Evolutionary conservation across 2,329 filamentous ascomycete genomes (phyloP).

Genomic region (Apiospora arundinis): DNA sequence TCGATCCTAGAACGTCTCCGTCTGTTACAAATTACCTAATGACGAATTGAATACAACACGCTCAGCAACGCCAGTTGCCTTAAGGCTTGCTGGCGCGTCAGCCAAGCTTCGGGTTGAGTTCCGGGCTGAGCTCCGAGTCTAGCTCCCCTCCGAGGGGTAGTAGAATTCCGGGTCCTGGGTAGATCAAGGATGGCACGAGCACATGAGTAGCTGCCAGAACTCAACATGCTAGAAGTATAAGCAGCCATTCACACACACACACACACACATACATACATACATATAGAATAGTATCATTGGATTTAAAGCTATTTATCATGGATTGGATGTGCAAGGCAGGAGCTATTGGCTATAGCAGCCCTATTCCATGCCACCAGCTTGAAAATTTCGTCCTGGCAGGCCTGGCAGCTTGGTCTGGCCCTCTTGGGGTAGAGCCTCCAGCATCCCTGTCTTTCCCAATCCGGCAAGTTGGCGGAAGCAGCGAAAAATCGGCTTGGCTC

Average conservation of each 20-base stretch:
- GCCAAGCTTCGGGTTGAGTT: constrained; percentile 6
- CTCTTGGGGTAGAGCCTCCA: not conserved
- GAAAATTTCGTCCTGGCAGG: not conserved
- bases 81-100: not conserved
- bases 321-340: not conserved
- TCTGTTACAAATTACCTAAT: not conserved
- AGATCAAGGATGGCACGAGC: constrained; percentile 14
- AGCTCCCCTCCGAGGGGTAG: constrained; percentile 1
- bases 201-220: not conserved
- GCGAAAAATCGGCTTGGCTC: constrained; percentile 14
- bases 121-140: constrained; percentile 17
- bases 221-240: not conserved
- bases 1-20: not conserved
- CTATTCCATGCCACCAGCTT: not conserved
- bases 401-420: not conserved
- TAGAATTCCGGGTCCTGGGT: not conserved
- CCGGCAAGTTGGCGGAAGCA: constrained; percentile 14
- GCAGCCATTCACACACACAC: not conserved
- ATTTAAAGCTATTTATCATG: not conserved
- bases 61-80: not conserved
- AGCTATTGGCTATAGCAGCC: not conserved
- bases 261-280: not conserved
- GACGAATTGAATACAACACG: not conserved
- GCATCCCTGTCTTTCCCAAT: not conserved
- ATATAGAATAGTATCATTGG: not conserved